Evolutionary conservation across 352 stramenopile genomes (phyloP), one percentile per base, ranked within the genome.

Genomic region (Aphanomyces invadans): DNA sequence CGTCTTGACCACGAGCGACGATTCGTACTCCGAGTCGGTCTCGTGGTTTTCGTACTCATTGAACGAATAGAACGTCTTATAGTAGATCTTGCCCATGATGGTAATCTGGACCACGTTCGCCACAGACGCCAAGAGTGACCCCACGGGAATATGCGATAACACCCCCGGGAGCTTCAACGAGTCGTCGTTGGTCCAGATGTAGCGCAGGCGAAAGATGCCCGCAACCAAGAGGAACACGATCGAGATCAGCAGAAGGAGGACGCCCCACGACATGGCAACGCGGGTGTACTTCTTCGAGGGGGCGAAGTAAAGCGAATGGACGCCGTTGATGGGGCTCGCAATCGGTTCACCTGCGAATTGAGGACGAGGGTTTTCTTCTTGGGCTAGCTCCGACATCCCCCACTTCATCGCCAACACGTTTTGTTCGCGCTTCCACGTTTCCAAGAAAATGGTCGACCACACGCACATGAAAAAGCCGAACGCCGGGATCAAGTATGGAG

Each of bases 41-140:
- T 89, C 79, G 68, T 97, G 91, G 71, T 98, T 98, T 74, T 98
- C 93, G 71, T 93, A 95, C 60, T 97, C 81, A 46, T 95, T 96
- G 56, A 98, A 78, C 44, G 84, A 73, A 38, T 87, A 88, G 17
- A 90, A 95, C 39, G 97, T 77, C 49, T 83, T 80, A 63, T 91
- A 81, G 76, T 97, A 97, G 62, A 97, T 86, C 67, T 91, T 88
- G 70, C 94, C 97, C 84, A 98, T 94, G 69, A 94, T 83, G 21
- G 81, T 87, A 65, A 92, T 92, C 73, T 92, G 84, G 52, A 81
- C 76, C 53, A 90, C 80, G 63, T 92, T 92, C 49, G 81, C 78
- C 1, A 88, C 68, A 9, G 84, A 85, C 3, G 81, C 83, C 54
- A 92, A 72, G 65, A 89, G 86, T 5, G 81, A 82, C 11, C 84